phyloP scores from a whole-genome alignment of 495 filamentous ascomycete species.

The Neurospora discreta region DNA sequence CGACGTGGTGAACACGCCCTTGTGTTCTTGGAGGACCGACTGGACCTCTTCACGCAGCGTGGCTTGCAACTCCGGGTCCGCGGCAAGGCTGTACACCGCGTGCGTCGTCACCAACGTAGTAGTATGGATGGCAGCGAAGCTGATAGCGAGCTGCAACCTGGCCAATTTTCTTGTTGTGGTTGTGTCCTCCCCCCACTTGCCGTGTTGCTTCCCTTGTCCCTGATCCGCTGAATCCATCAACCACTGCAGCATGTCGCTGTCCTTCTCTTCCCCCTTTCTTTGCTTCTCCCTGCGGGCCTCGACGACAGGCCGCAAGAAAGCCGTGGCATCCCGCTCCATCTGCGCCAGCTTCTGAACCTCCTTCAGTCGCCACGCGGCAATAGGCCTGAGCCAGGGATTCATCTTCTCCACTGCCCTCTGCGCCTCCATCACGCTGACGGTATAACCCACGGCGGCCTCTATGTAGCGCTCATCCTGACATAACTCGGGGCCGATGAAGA shows the following conservation, averaged over 20 bases:
- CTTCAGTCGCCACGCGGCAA: constrained; percentile 21
- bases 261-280: constrained; percentile 9
- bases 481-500: constrained; percentile 45
- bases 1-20: constrained; percentile 16
- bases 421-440: constrained; percentile 34
- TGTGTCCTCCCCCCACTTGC: constrained; percentile 7
- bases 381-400: constrained; percentile 18
- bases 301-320: constrained; percentile 22
- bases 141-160: constrained; percentile 27
- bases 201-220: constrained; percentile 1
- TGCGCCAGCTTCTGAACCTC: constrained; percentile 18
- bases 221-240: constrained; percentile 15
- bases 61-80: constrained; percentile 32
- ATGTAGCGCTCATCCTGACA: constrained; percentile 47
- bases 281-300: constrained; percentile 9
- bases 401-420: constrained; percentile 19
- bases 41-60: constrained; percentile 43
- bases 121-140: constrained; percentile 42
- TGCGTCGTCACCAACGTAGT: not conserved
- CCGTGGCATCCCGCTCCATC: constrained; percentile 16
- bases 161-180: constrained; percentile 17
- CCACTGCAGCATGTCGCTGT: constrained; percentile 32
- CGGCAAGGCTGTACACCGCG: constrained; percentile 30
- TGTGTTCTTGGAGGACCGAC: constrained; percentile 16
- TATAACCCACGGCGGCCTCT: constrained; percentile 45